Conservation (phyloP, 805 yeast species). For the Metschnikowia peoriensis region DNA sequence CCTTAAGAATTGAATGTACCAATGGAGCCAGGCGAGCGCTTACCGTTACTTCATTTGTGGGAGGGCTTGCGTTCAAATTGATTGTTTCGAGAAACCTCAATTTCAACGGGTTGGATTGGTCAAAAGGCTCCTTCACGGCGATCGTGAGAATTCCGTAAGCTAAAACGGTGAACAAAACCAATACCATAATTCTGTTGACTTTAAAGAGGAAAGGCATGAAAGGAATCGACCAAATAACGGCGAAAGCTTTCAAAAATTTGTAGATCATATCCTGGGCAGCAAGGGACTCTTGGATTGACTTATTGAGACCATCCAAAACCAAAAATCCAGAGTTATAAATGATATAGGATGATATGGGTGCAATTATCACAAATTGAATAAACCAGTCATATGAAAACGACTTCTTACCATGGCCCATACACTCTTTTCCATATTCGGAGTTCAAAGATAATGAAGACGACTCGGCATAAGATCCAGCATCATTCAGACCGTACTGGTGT, state of each 20-base stretch:
- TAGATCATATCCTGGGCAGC: slow-evolving; percentile 39
- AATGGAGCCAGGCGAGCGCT: slow-evolving; percentile 51
- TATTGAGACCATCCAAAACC: slow-evolving; percentile 61
- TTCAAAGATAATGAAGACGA: slow-evolving; percentile 24
- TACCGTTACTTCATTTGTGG: slow-evolving; percentile 42
- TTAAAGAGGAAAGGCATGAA: slow-evolving; percentile 69
- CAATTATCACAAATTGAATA: slow-evolving; percentile 63
- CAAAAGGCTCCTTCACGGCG: slow-evolving; percentile 54
- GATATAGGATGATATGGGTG: slow-evolving; percentile 60
- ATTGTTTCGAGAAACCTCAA: slow-evolving; percentile 65
- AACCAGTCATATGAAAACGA: slow-evolving; percentile 78
- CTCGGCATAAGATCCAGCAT: slow-evolving; percentile 12
- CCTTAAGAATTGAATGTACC: slow-evolving; percentile 46
- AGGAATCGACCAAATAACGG: slow-evolving; percentile 42
- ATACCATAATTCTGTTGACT: slow-evolving; percentile 49
- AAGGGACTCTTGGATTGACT: slow-evolving; percentile 67
- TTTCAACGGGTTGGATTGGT: slow-evolving; percentile 63
- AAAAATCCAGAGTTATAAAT: slow-evolving; percentile 56
- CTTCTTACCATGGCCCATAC: slow-evolving; percentile 26
- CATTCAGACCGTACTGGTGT: slow-evolving; percentile 15
- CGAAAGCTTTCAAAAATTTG: slow-evolving; percentile 26
- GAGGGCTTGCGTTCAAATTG: slow-evolving; percentile 37
- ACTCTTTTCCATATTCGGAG: slow-evolving; percentile 21
- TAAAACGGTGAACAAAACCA: slow-evolving; percentile 37
- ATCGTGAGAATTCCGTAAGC: slow-evolving; percentile 36